Conservation (phyloP, 2,329 filamentous ascomycete species). For the Catunica adiposa region DNA sequence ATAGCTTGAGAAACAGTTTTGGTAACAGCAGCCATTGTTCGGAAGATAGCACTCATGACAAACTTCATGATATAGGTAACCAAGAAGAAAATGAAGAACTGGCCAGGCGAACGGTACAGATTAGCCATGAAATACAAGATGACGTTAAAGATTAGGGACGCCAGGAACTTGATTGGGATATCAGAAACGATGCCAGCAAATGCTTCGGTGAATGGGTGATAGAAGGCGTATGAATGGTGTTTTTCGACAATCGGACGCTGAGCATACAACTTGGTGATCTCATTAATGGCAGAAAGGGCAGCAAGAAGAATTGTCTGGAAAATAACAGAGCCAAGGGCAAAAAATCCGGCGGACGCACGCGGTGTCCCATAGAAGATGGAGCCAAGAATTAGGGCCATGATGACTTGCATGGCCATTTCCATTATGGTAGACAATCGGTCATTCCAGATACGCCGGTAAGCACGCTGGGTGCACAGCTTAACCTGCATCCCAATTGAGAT, state of each 20-base stretch:
- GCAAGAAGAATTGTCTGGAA: conserved; percentile 47
- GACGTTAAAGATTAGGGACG: conserved; percentile 34
- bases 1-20: conserved; percentile 45
- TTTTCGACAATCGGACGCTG: conserved; percentile 34
- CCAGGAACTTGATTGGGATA: conserved; percentile 40
- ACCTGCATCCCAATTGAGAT: conserved; percentile 39
- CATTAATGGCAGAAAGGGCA: conserved; percentile 39
- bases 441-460: conserved; percentile 36
- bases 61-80: conserved; percentile 52
- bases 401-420: conserved; percentile 29
- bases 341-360: conserved; percentile 34
- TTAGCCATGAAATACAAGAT: conserved; percentile 41
- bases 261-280: conserved; percentile 30
- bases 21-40: conserved; percentile 55
- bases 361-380: conserved; percentile 41
- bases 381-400: conserved; percentile 45
- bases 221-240: conserved; percentile 32
- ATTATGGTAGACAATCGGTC: conserved; percentile 33
- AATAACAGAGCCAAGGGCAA: conserved; percentile 36
- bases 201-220: conserved; percentile 36
- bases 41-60: conserved; percentile 61
- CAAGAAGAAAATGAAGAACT: conserved; percentile 64
- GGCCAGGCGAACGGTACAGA: conserved; percentile 38
- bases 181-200: conserved; percentile 37
- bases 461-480: conserved; percentile 31